phyloP scores from a whole-genome alignment of 352 stramenopile genomes.

The Phytophthora macrochlamydospora region DNA sequence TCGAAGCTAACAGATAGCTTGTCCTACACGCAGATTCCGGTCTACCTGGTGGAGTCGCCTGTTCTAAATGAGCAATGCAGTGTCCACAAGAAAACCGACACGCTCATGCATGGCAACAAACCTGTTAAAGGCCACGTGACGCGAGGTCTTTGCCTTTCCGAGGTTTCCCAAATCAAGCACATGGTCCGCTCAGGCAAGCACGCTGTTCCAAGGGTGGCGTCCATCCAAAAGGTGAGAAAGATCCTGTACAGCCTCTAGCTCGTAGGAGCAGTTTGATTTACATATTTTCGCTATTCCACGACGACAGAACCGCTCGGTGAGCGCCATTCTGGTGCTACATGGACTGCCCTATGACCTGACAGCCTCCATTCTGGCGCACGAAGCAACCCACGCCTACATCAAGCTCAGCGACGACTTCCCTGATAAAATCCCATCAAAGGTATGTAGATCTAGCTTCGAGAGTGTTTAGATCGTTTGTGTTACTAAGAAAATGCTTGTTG shows the following conservation, averaged over 20 bases:
- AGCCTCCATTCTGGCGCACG: conserved; percentile 70
- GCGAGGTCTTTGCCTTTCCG: conserved; percentile 57
- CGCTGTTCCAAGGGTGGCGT: conserved; percentile 45
- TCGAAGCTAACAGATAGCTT: background rate
- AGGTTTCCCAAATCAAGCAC: conserved; percentile 59
- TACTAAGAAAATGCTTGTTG: too few species aligned
- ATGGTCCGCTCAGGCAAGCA: conserved; percentile 48
- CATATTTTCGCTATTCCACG: background rate
- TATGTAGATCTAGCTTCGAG: conserved; percentile 7
- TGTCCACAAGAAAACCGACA: conserved; percentile 31
- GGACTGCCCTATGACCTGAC: conserved; percentile 79
- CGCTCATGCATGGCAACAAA: conserved; percentile 36
- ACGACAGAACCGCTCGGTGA: conserved; percentile 64
- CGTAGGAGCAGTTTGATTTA: too few species aligned
- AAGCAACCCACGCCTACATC: conserved; percentile 79
- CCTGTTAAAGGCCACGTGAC: conserved; percentile 45
- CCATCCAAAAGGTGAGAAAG: conserved; percentile 49
- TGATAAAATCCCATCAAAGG: conserved; percentile 47
- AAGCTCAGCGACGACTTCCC: conserved; percentile 75
- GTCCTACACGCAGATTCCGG: conserved; percentile 44
- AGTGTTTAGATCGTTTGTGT: too few species aligned
- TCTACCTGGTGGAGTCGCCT: conserved; percentile 66
- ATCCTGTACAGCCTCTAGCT: background rate
- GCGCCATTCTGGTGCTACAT: conserved; percentile 74
- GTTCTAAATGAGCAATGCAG: conserved; percentile 58